Evolutionary conservation across 495 filamentous ascomycete genomes (phyloP).

Genomic region (Choiromyces venosus): DNA sequence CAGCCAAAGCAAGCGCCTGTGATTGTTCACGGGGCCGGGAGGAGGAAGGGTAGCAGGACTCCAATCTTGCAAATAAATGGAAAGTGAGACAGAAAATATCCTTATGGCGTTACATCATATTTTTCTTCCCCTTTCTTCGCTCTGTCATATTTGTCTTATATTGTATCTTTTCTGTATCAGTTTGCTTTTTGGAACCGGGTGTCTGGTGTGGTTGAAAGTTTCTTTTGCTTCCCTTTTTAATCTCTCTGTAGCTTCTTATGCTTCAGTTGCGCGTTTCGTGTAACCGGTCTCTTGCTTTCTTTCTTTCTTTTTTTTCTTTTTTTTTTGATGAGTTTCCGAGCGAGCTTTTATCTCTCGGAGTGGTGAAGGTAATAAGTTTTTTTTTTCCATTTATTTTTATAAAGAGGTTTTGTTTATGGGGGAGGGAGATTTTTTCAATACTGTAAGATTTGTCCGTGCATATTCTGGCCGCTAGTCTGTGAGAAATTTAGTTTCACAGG

Average conservation of each 20-base stretch:
- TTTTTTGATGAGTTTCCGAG: neutral
- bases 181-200: conserved; percentile 36
- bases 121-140: conserved; percentile 20
- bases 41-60: conserved; percentile 28
- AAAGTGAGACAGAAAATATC: conserved; percentile 29
- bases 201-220: conserved; percentile 28
- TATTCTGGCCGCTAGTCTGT: neutral
- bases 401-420: neutral
- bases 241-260: neutral
- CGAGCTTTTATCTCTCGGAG: neutral
- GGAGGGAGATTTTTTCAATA: neutral
- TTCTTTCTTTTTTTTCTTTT: conserved; percentile 9
- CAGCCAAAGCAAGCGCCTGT: conserved; percentile 43
- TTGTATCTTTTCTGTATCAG: conserved; percentile 18
- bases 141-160: conserved; percentile 23
- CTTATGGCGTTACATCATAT: conserved; percentile 19
- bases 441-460: neutral
- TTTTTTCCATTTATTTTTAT: neutral
- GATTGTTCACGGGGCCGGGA: conserved; percentile 18
- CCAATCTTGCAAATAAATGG: conserved; percentile 39
- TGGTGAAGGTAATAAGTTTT: neutral
- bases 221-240: conserved; percentile 5
- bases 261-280: neutral
- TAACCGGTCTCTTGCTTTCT: conserved; percentile 29
- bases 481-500: neutral